phyloP scores from a whole-genome alignment of 805 yeast genomes.

The Lachancea quebecensis region DNA sequence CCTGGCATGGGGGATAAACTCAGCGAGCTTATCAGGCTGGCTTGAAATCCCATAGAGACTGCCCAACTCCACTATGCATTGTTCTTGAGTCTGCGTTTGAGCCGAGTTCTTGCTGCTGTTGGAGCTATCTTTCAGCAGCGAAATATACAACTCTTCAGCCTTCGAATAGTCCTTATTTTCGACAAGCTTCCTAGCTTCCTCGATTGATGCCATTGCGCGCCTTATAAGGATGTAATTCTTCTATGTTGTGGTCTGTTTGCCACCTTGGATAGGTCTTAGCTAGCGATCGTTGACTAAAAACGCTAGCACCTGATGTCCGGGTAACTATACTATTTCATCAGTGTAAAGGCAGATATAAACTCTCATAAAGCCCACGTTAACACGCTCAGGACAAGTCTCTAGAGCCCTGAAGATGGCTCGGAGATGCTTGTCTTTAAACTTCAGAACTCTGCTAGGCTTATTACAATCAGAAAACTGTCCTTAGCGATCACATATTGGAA shows the following conservation, averaged over 20 bases:
- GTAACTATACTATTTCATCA: too few relatives aligned
- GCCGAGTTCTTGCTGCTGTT: constrained; percentile 38
- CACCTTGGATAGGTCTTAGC: constrained; percentile 1
- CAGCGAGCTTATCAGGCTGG: constrained; percentile 45
- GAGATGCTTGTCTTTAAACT: too few relatives aligned
- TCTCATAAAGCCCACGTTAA: too few relatives aligned
- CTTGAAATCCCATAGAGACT: constrained; percentile 49
- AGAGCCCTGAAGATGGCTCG: too few relatives aligned
- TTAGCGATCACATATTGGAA: too few relatives aligned
- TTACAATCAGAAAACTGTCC: too few relatives aligned
- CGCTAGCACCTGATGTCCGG: too few relatives aligned
- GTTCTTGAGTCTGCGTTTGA: constrained; percentile 43
- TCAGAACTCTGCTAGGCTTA: too few relatives aligned
- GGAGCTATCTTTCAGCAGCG: constrained; percentile 37
- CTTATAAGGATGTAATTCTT: background rate
- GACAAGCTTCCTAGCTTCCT: constrained; percentile 56
- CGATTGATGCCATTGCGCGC: constrained; percentile 31
- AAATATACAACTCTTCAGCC: constrained; percentile 57
- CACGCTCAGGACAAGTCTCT: too few relatives aligned
- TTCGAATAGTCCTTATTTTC: constrained; percentile 40
- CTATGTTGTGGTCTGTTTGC: constrained; percentile 1
- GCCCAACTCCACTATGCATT: constrained; percentile 71
- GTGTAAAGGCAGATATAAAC: too few relatives aligned
- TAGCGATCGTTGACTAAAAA: too few relatives aligned
- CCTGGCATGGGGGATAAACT: constrained; percentile 62